These are phyloP conservation scores for Colletotrichum eleusines DNA, from an alignment of 2,329 filamentous ascomycete genomes.

Conservation along the genomic window DNA sequence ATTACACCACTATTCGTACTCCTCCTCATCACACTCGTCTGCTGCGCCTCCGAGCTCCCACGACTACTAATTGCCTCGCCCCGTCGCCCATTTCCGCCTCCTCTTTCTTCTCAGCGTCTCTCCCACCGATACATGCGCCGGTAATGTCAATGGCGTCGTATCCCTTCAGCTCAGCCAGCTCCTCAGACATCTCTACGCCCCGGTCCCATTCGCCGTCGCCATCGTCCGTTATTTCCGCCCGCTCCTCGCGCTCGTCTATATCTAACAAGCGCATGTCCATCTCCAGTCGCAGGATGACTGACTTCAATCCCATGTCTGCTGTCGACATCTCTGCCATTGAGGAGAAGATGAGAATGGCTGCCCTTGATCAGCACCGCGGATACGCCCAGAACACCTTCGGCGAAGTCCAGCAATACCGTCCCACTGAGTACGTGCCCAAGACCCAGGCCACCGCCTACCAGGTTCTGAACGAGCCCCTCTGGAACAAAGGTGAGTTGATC, in stretches of 20 bases:
- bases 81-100: constrained; percentile 39
- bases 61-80: constrained; percentile 41
- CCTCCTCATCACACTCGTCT: constrained; percentile 21
- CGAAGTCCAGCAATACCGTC: constrained; percentile 65
- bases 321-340: constrained; percentile 69
- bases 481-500: constrained; percentile 71
- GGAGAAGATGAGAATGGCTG: constrained; percentile 70
- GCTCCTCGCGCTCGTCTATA: constrained; percentile 63
- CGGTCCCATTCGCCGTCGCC: constrained; percentile 64
- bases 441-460: constrained; percentile 69
- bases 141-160: constrained; percentile 44
- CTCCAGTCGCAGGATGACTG: constrained; percentile 63
- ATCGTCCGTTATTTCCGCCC: constrained; percentile 60
- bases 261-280: constrained; percentile 65
- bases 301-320: constrained; percentile 67
- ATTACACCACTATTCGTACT: constrained; percentile 35
- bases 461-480: constrained; percentile 70
- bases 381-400: constrained; percentile 69
- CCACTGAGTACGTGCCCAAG: constrained; percentile 66
- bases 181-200: constrained; percentile 66
- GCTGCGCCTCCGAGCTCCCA: constrained; percentile 36
- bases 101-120: constrained; percentile 41
- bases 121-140: constrained; percentile 40
- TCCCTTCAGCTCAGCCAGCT: constrained; percentile 60
- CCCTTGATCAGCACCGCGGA: constrained; percentile 70